Base-by-base conservation (phyloP, 495 filamentous ascomycete species). In the Neurospora cerealis region DNA sequence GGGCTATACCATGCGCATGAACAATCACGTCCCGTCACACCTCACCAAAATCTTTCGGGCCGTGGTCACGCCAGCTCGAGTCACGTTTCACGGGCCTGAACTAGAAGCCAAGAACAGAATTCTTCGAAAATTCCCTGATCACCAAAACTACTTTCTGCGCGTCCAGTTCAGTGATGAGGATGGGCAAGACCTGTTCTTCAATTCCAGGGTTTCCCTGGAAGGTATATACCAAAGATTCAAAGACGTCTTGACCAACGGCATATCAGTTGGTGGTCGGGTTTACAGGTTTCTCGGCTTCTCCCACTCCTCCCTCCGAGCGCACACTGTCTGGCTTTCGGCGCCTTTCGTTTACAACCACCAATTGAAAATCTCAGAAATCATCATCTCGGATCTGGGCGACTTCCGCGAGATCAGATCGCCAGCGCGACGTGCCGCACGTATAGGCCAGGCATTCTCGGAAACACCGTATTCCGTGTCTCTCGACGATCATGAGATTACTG, bases 361-460 rank as follows among this genome's bases (percentile, higher is more conserved):
- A 2, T 74, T 88, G 1, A 81, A 85, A 0, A 79, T 84, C 13
- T 81, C 88, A 17, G 70, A 79, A 34, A 78, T 74, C 1, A 86
- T 96, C 34, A 91, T 95, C 72, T 76, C 75, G 13, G 79, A 80
- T 4, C 83, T 96, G 0, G 93, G 93, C 1, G 84, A 90, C 48
- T 95, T 96, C 77, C 78, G 80, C 7, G 36, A 81, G 0, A 91
- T 96, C 60, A 82, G 81, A 5, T 90, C 85, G 4, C 91, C 93
- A 0, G 93, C 93, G 1, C 89, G 88, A 73, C 93, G 91, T 72
- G 93, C 93, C 0, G 93, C 93, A 0, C 84, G 93, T 39, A 94
- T 96, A 42, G 93, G 93, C 1, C 93, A 96, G 77, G 90, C 92
- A 0, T 96, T 96, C 71, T 92, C 93, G 0, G 91, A 96, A 73